Base-by-base conservation (phyloP, 2,329 filamentous ascomycete species). In the Cladophialophora bantiana region DNA sequence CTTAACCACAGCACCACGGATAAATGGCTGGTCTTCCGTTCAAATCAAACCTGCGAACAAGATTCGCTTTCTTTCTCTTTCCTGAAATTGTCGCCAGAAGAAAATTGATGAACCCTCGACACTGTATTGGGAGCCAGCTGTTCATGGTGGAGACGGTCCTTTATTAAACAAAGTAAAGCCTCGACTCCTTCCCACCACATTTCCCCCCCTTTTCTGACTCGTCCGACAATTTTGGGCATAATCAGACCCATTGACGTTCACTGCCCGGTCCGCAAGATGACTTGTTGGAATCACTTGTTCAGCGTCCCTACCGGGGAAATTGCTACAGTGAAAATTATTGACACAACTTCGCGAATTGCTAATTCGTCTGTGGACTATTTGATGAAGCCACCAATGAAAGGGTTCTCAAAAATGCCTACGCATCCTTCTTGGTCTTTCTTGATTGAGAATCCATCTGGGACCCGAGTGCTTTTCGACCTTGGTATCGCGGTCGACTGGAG, bases 371-470 rank as follows among this genome's bases (percentile, higher is more conserved):
- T 56, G 13, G 26, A 26, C 20, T 50, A 20, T 0, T 82, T 82
- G 68, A 53, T 78, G 38, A 76, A 78, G 34, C 75, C 75, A 4
- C 73, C 76, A 71, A 70, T 64, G 2, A 70, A 70, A 15, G 72
- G 73, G 15, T 74, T 75, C 1, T 72, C 75, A 53, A 73, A 73
- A 36, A 20, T 72, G 15, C 40, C 60, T 10, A 35, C 18, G 20
- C 50, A 34, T 9, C 53, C 68, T 2, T 54, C 56, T 35, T 70
- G 58, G 58, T 71, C 59, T 13, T 66, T 66, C 52, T 20, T 66
- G 35, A 31, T 66, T 20, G 59, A 62, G 26, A 7, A 36, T 35
- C 38, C 26, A 18, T 34, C 53, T 7, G 53, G 53, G 15, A 59
- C 45, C 6, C 62, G 58, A 31, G 10, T 72, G 7, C 59, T 73